A percentile compares a stretch with the other conserved stretches of the same genome.
Conservation (phyloP, 495 filamentous ascomycete species). For the Neurospora sp. region DNA sequence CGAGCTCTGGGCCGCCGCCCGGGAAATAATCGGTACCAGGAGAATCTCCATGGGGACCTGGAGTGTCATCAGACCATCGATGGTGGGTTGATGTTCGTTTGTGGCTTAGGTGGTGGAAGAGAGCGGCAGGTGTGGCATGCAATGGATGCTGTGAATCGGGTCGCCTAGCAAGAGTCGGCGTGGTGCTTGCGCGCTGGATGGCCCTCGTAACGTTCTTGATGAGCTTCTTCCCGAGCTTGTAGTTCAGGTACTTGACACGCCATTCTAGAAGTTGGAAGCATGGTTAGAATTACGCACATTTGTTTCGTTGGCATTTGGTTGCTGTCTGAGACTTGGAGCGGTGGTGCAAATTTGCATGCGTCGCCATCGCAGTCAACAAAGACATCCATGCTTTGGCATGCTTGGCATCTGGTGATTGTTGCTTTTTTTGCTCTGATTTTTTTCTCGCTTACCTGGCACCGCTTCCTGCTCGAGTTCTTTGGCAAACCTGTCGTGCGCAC, state of each 20-base stretch:
- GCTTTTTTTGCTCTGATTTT: background rate
- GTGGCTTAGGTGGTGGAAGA: background rate
- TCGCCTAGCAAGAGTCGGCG: slow-evolving; percentile 29
- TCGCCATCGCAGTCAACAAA: background rate
- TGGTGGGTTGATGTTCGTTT: background rate
- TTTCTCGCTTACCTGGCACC: slow-evolving; percentile 49
- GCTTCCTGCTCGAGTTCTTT: slow-evolving; percentile 77
- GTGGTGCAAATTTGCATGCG: background rate
- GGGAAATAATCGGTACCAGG: background rate
- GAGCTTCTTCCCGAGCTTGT: slow-evolving; percentile 88
- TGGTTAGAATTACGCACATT: background rate
- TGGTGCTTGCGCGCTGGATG: slow-evolving; percentile 50
- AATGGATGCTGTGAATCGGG: slow-evolving; percentile 9
- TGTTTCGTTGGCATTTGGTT: background rate
- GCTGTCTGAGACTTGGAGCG: background rate
- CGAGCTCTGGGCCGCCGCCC: background rate
- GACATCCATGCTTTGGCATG: background rate
- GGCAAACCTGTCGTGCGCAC: slow-evolving; percentile 38
- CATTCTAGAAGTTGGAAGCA: slow-evolving; percentile 46
- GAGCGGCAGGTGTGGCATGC: slow-evolving; percentile 11
- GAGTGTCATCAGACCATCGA: background rate
- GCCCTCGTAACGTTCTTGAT: slow-evolving; percentile 72
- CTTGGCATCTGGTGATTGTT: background rate
- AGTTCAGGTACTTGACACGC: slow-evolving; percentile 85
- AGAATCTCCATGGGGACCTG: background rate